These are phyloP conservation scores for Iris pallida DNA, from an alignment of 116 monocot genomes.

Conservation along the genomic window DNA sequence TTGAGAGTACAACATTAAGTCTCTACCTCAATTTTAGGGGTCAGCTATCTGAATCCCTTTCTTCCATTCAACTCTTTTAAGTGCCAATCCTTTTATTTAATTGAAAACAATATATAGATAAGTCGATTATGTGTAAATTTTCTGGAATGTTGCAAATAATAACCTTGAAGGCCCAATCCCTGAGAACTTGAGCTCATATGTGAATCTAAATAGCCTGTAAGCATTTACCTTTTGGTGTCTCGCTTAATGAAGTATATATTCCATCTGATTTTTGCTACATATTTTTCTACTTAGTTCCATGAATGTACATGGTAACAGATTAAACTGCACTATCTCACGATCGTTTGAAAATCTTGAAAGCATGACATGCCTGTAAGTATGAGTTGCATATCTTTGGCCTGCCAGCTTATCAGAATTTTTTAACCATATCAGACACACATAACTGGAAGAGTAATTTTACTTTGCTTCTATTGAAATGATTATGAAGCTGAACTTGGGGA, in stretches of 20 bases:
- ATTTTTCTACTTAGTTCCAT: slow-evolving; percentile 18
- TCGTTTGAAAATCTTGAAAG: slow-evolving; percentile 63
- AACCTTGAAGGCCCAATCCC: slow-evolving; percentile 76
- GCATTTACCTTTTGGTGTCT: slow-evolving; percentile 17
- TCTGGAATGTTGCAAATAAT: slow-evolving; percentile 85
- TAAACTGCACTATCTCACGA: slow-evolving; percentile 64
- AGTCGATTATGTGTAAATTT: slow-evolving; percentile 4
- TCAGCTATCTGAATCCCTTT: too few relatives aligned
- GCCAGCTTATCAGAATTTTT: too few relatives aligned
- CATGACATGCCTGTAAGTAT: slow-evolving; percentile 82
- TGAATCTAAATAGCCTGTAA: slow-evolving; percentile 85
- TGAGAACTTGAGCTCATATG: slow-evolving; percentile 77
- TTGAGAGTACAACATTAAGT: too few relatives aligned
- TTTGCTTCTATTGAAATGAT: too few relatives aligned
- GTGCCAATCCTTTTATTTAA: too few relatives aligned
- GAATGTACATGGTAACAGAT: slow-evolving; percentile 67
- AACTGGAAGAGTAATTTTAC: too few relatives aligned
- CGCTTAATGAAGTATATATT: background rate
- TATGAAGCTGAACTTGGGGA: too few relatives aligned
- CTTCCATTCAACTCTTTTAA: too few relatives aligned
- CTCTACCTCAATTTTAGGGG: too few relatives aligned
- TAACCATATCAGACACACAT: too few relatives aligned
- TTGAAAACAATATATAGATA: too few relatives aligned
- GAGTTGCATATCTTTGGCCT: too few relatives aligned
- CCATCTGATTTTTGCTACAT: background rate